Evolutionary conservation across 257 asterid species (phyloP), one percentile per base, ranked within the genome.

Genomic region (Coffea canephora): DNA sequence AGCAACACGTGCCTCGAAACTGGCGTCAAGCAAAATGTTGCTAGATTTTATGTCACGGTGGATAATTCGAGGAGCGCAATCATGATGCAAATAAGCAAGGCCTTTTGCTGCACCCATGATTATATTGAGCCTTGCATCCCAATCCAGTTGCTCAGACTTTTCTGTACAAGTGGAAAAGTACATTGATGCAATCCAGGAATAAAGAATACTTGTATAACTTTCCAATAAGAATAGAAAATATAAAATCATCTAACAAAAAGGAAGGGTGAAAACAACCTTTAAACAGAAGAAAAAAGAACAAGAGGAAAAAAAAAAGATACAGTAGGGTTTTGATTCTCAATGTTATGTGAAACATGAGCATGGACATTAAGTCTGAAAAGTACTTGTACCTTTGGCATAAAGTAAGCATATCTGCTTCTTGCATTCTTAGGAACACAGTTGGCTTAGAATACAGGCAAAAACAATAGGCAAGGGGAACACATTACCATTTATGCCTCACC

Each of bases 101-200:
- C 98, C 97, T 86, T 93, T 91, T 54, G 97, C 97, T 78, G 98
- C 97, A 87, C 98, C 98, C 89, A 89, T 85, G 65, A 94, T 88
- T 80, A 94, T 89, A 82, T 91, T 91, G 78, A 93, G 81, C 71
- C 98, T 94, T 79, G 95, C 88, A 87, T 89, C 98, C 98, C 99
- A 93, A 57, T 95, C 99, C 69, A 95, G 83, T 75, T 88, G 95
- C 90, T 95, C 98, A 57, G 89, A 87, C 84, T 90, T 93, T 74
- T 89, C 99, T 89, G 89, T 59, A 80, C 61, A 74, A 69, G 71
- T 83, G 65, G 79, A 74, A 71, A 34, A 59, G 54, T 2, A 65
- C 10, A 25, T 16, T 19, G 18, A 52, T 62, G 39, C 52, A 46
- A 57, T 73, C n/a, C 55, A 8, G 39, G 14, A 3, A 45, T 19